A percentile compares a stretch with the other conserved stretches of the same genome.
phyloP scores from a whole-genome alignment of 768 basidiomycete genomes.

The Russula earlei region DNA sequence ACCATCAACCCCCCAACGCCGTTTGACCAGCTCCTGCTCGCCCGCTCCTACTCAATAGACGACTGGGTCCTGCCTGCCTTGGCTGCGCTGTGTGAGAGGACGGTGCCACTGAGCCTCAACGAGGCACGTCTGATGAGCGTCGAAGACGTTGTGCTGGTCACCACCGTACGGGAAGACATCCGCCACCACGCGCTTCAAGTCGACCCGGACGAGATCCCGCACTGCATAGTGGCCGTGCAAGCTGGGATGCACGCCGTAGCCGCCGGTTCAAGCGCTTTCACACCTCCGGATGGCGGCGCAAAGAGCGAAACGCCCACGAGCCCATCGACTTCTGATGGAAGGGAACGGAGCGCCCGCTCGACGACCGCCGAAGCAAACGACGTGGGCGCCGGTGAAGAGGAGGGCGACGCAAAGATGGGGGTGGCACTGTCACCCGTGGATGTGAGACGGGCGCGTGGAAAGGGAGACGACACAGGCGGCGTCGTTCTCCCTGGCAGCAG shows the following conservation, averaged over 20 bases:
- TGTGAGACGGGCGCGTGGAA: not conserved
- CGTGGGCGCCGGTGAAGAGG: not conserved
- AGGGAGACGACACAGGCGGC: not conserved
- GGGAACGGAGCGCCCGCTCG: not conserved
- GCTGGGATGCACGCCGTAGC: slow-evolving; percentile 1
- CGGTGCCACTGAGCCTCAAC: slow-evolving; percentile 6
- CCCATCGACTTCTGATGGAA: not conserved
- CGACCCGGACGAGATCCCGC: not conserved
- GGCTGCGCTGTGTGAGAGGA: slow-evolving; percentile 14
- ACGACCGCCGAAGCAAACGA: not conserved
- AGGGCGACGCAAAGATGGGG: not conserved
- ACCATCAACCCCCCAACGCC: slow-evolving; percentile 15
- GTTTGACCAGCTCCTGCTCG: slow-evolving; percentile 17
- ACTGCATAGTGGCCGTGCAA: slow-evolving; percentile 8
- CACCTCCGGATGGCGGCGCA: not conserved
- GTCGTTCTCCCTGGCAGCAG: no score
- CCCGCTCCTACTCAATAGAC: slow-evolving; percentile 11
- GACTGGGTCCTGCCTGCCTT: slow-evolving; percentile 13
- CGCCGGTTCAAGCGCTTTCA: not conserved
- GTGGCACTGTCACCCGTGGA: not conserved
- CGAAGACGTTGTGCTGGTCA: slow-evolving; percentile 13
- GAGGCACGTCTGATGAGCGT: slow-evolving; percentile 15
- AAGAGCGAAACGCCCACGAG: not conserved
- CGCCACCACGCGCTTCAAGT: slow-evolving; percentile 2
- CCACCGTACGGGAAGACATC: slow-evolving; percentile 17